These are phyloP conservation scores for Centella asiatica DNA, from an alignment of 129 eudicot species.

Conservation along the genomic window DNA sequence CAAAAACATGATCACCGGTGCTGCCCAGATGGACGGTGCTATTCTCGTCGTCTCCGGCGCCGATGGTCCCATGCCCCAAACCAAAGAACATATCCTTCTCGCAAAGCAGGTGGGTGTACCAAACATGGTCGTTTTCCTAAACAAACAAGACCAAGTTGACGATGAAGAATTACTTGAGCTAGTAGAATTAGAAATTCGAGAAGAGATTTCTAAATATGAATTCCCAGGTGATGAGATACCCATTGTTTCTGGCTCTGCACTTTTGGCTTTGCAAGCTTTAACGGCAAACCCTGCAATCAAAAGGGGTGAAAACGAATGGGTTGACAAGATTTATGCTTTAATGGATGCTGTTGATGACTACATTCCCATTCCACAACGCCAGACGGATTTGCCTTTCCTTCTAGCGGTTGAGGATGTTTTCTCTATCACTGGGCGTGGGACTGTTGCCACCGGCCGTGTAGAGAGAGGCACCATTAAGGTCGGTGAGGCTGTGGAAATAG, in stretches of 20 bases:
- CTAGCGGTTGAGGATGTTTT: conserved; percentile 78
- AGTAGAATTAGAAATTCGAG: conserved; percentile 75
- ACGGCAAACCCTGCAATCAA: conserved; percentile 49
- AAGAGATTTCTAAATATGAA: conserved; percentile 50
- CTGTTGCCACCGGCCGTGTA: conserved; percentile 86
- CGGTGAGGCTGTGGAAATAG: conserved; percentile 77
- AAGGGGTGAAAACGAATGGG: conserved; percentile 68
- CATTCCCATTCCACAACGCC: conserved; percentile 66
- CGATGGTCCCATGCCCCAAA: conserved; percentile 91
- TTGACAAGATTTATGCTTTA: conserved; percentile 55
- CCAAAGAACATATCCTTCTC: conserved; percentile 65
- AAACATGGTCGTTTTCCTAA: conserved; percentile 62
- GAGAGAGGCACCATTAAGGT: conserved; percentile 71
- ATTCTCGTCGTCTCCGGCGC: conserved; percentile 81
- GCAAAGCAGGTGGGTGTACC: conserved; percentile 91
- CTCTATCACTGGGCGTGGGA: conserved; percentile 79
- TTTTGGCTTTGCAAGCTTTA: conserved; percentile 67
- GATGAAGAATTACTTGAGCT: conserved; percentile 63
- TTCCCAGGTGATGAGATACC: conserved; percentile 84
- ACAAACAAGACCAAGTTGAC: conserved; percentile 75
- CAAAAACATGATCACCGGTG: conserved; percentile 77
- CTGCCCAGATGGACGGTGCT: conserved; percentile 93
- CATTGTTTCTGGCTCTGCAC: conserved; percentile 66
- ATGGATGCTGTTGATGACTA: conserved; percentile 66
- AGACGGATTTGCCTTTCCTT: conserved; percentile 57